Percentiles rank a stretch among this genome's conserved stretches.
Evolutionary conservation across 2,329 filamentous ascomycete genomes (phyloP).

Genomic region (Ilyonectria destructans): DNA sequence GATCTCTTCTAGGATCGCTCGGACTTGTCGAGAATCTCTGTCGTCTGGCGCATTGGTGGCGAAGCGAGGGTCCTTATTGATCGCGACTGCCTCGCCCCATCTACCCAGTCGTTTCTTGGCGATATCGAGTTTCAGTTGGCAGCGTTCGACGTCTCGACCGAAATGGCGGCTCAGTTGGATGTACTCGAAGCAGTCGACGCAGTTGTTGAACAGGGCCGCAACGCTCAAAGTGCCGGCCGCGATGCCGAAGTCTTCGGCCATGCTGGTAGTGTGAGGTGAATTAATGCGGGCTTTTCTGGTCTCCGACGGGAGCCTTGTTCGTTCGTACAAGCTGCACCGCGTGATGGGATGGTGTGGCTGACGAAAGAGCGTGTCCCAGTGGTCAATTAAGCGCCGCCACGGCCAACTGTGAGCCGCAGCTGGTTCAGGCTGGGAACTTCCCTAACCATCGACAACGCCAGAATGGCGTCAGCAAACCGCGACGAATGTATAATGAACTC

Average conservation of each 20-base stretch:
- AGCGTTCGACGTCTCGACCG: slow-evolving; percentile 53
- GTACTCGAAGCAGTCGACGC: slow-evolving; percentile 59
- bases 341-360: background rate
- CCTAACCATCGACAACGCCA: background rate
- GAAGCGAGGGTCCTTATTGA: slow-evolving; percentile 51
- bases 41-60: background rate
- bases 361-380: background rate
- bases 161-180: slow-evolving; percentile 57
- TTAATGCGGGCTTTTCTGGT: background rate
- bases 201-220: slow-evolving; percentile 56
- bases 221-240: slow-evolving; percentile 53
- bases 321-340: background rate
- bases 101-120: slow-evolving; percentile 52
- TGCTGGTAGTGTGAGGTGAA: slow-evolving; percentile 8
- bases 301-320: background rate
- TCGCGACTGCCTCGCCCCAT: slow-evolving; percentile 53
- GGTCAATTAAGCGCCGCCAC: slow-evolving; percentile 3
- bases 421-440: background rate
- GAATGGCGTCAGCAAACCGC: slow-evolving; percentile 1
- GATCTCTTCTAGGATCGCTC: slow-evolving; percentile 47
- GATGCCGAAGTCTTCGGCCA: slow-evolving; percentile 38
- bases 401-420: background rate
- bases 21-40: slow-evolving; percentile 32
- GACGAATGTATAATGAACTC: background rate
- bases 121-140: slow-evolving; percentile 53